These are phyloP conservation scores for Maudiozyma humilis DNA, from an alignment of 1,139 yeast species.

Conservation along the genomic window DNA sequence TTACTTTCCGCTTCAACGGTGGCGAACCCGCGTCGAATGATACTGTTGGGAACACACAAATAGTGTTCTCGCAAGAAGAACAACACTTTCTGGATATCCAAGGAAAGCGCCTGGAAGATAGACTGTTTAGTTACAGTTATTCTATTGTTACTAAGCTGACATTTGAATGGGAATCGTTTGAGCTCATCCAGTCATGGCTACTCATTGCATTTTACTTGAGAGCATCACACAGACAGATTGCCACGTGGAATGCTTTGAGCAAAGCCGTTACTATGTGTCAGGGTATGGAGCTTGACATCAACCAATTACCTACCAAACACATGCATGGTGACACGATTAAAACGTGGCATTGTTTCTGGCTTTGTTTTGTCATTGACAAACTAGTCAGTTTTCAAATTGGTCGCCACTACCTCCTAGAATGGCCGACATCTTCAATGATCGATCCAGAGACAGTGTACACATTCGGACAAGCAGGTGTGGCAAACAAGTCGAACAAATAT, in stretches of 20 bases:
- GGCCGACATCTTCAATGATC: constrained; percentile 33
- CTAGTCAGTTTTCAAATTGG: constrained; percentile 50
- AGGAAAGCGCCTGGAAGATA: constrained; percentile 35
- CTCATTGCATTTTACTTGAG: constrained; percentile 48
- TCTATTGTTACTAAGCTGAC: constrained; percentile 42
- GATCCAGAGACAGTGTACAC: constrained; percentile 5
- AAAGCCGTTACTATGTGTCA: constrained; percentile 47
- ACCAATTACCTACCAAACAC: constrained; percentile 27
- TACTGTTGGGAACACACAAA: neutral
- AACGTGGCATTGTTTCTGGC: constrained; percentile 50
- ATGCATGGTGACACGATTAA: constrained; percentile 41
- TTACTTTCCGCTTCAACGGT: constrained; percentile 48
- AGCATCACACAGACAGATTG: constrained; percentile 49
- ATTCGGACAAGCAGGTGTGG: neutral
- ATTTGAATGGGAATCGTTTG: constrained; percentile 63
- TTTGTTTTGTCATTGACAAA: constrained; percentile 49
- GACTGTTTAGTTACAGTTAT: constrained; percentile 44
- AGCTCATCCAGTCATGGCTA: constrained; percentile 57
- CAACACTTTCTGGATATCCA: neutral
- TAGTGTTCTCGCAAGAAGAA: constrained; percentile 30
- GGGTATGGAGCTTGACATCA: constrained; percentile 45
- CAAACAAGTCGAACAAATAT: constrained; percentile 6
- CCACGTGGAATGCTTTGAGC: constrained; percentile 46
- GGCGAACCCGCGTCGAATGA: constrained; percentile 13
- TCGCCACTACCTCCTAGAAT: constrained; percentile 38